These are phyloP conservation scores for Suhomyces chickasaworum DNA, from an alignment of 1,139 yeast genomes.

Conservation along the genomic window DNA sequence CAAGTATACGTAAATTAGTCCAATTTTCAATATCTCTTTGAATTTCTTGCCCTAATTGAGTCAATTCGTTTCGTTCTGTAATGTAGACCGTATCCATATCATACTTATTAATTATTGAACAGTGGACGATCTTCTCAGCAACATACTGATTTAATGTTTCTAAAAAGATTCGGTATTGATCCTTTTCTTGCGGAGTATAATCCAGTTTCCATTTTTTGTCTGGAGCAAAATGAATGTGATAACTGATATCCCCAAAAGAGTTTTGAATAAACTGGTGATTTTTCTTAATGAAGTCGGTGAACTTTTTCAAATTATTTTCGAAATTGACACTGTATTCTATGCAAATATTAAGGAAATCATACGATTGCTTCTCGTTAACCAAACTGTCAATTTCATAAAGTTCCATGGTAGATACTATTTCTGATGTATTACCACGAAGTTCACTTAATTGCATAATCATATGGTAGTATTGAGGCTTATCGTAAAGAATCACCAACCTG, in stretches of 20 bases:
- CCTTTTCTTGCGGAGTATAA: constrained; percentile 29
- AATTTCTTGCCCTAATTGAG: constrained; percentile 40
- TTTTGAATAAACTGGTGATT: constrained; percentile 17
- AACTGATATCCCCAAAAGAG: constrained; percentile 30
- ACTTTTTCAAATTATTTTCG: constrained; percentile 25
- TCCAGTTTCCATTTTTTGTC: constrained; percentile 38
- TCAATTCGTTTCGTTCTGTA: constrained; percentile 38
- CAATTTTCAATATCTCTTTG: constrained; percentile 42
- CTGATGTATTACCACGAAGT: constrained; percentile 24
- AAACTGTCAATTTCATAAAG: constrained; percentile 21
- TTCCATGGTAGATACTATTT: constrained; percentile 26
- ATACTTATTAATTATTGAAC: constrained; percentile 44
- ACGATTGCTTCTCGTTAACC: constrained; percentile 19
- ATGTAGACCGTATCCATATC: constrained; percentile 38
- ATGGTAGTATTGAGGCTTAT: constrained; percentile 33
- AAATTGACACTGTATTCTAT: constrained; percentile 39
- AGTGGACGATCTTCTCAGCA: constrained; percentile 37
- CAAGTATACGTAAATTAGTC: constrained; percentile 37
- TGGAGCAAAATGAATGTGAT: constrained; percentile 42
- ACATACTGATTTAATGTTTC: constrained; percentile 25
- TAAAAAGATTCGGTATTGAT: constrained; percentile 30
- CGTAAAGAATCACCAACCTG: constrained; percentile 36
- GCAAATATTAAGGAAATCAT: constrained; percentile 35
- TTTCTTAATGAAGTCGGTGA: constrained; percentile 27
- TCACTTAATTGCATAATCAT: constrained; percentile 33